Conservation (phyloP, 2,329 filamentous ascomycete species). For the Akanthomyces muscarius region DNA sequence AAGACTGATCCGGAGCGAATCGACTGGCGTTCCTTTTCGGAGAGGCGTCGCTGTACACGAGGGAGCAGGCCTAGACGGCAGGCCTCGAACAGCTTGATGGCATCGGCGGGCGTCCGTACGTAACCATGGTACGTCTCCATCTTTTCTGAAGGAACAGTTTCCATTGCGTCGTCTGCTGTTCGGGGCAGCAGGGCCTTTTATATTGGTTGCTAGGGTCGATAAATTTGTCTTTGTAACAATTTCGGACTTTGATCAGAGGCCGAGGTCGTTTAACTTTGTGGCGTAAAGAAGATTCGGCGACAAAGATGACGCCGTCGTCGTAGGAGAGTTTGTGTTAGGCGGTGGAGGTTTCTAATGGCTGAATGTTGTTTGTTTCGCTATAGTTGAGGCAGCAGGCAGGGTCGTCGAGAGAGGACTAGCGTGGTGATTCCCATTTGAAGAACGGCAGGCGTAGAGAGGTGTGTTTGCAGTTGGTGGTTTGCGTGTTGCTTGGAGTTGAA, state of each 20-base stretch:
- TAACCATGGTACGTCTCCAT: conserved; percentile 98
- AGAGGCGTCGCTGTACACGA: conserved; percentile 85
- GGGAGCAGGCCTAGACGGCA: conserved; percentile 86
- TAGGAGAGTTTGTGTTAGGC: not conserved
- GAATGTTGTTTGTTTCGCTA: not conserved
- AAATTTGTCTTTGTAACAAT: too few relatives aligned
- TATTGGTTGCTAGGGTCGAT: too few relatives aligned
- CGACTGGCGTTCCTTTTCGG: conserved; percentile 93
- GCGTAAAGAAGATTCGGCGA: not conserved
- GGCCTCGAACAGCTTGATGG: conserved; percentile 97
- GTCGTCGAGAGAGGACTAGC: not conserved
- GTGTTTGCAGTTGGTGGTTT: not conserved
- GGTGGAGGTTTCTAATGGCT: too few relatives aligned
- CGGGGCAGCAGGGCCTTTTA: not conserved
- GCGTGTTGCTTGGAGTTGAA: too few relatives aligned
- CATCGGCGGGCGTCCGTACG: conserved; percentile 92
- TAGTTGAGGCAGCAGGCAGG: conserved; percentile 1
- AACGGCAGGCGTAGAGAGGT: not conserved
- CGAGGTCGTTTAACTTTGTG: not conserved
- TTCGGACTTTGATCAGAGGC: too few relatives aligned
- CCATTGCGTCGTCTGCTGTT: conserved; percentile 18
- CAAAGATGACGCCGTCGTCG: not conserved
- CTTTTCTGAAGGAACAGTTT: conserved; percentile 28
- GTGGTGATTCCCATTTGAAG: not conserved
- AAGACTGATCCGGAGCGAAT: conserved; percentile 97